Evolutionary conservation across 148 eudicot genomes (phyloP).

Genomic region (Rhododendron williamsianum): DNA sequence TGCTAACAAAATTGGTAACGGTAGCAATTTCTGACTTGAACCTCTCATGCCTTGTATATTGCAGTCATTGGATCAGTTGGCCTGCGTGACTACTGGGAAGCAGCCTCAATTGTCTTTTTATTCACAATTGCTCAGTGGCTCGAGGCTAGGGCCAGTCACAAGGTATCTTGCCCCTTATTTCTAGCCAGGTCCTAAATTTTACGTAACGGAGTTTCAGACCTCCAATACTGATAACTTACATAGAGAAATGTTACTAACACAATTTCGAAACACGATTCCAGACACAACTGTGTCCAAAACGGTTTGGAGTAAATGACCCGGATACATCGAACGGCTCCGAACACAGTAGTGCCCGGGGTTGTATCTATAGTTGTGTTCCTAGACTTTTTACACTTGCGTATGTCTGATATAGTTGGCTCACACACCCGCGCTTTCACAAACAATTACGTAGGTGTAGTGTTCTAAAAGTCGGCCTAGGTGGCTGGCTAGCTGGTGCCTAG

Average conservation of each 20-base stretch:
- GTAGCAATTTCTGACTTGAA: neutral
- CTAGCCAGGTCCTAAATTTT: neutral
- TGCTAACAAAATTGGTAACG: neutral
- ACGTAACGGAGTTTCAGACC: neutral
- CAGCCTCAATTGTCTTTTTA: conserved; percentile 78
- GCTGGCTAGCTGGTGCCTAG: too few relatives aligned
- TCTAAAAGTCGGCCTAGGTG: too few relatives aligned
- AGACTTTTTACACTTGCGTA: too few relatives aligned
- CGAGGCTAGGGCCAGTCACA: conserved; percentile 77
- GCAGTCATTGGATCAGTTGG: conserved; percentile 69
- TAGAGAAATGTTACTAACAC: neutral
- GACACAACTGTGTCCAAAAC: neutral
- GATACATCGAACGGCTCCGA: too few relatives aligned
- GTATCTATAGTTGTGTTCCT: too few relatives aligned
- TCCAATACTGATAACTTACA: neutral
- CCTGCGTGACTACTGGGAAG: conserved; percentile 69
- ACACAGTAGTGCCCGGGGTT: too few relatives aligned
- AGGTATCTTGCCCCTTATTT: conserved; percentile 26
- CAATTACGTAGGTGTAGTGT: neutral
- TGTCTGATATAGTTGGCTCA: neutral
- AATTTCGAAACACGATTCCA: neutral
- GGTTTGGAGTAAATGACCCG: too few relatives aligned
- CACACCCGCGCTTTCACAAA: neutral
- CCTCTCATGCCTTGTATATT: neutral
- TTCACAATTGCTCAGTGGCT: conserved; percentile 93